Evolutionary conservation across 108 stramenopile species (phyloP), one percentile per base, ranked within the genome.

Genomic region (Cyclotella baltica): DNA sequence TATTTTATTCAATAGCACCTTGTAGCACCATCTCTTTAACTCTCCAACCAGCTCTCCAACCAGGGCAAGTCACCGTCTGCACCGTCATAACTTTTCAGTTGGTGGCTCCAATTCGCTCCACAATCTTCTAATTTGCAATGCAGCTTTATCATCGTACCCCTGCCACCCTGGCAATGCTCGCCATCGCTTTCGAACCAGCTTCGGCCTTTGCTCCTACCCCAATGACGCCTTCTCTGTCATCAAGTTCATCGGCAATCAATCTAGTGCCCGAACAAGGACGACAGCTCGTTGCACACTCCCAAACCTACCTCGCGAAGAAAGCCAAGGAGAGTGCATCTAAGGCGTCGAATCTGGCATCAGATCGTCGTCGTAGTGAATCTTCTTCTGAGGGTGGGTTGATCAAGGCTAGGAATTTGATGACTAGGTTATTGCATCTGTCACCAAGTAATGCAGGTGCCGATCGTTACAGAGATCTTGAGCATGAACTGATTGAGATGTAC

Each of bases 201-300:
- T 20, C 19, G 29, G 78, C 71, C 19, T 72, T 72, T 29, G 55
- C 56, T 34, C 70, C 70, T 20, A 30, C 50, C 53, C 1, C 62
- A 33, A 37, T 23, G n/a, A n/a, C n/a, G n/a, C n/a, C 8, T 19
- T 68, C 10, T 63, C 34, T 20, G 2, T 19, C 25, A 18, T 27
- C 25, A 43, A 30, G 1, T n/a, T 43, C 34, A n/a, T 55, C 72
- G 1, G 25, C 67, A 25, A 23, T 67, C 29, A 43, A 67, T 25
- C 81, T 83, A 36, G 81, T 83, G 36, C 81, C 74, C 30, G 81
- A 76, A 40, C 75, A 83, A 40, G 70, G 70, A 4, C 61, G 81
- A 11, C 75, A 83, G 34, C 81, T 83, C 46, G 81, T 83, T 11
- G 81, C 81, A 2, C 76, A 64, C 43, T 83, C 81, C n/a, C 81